Conservation (phyloP, 1,139 yeast genomes). For the Blastobotrys niveus region DNA sequence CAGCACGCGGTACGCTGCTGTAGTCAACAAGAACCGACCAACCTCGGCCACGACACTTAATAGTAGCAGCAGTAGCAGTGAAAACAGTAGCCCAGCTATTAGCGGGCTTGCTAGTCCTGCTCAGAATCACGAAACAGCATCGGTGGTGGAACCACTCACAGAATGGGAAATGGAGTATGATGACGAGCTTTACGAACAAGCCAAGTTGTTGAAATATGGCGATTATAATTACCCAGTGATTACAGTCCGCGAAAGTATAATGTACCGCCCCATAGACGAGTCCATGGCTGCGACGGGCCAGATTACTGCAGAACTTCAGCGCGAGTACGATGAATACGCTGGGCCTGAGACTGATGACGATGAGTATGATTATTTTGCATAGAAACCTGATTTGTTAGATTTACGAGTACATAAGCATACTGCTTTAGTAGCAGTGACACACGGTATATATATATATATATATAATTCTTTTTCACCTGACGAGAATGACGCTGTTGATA, state of each 20-base stretch:
- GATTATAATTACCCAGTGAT: conserved; percentile 56
- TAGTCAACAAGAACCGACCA: too few relatives aligned
- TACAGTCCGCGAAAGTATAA: conserved; percentile 41
- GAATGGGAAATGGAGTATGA: conserved; percentile 38
- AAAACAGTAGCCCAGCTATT: not conserved
- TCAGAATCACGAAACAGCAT: not conserved
- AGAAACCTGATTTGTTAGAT: conserved; percentile 1
- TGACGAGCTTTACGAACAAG: conserved; percentile 40
- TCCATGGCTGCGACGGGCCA: conserved; percentile 20
- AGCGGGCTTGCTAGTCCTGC: not conserved
- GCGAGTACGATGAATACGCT: conserved; percentile 14
- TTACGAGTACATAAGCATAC: not conserved
- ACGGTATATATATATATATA: too few relatives aligned
- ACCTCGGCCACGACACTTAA: too few relatives aligned
- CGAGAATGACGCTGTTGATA: not conserved
- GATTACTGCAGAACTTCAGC: conserved; percentile 18
- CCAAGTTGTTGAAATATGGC: conserved; percentile 45
- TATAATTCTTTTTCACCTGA: not conserved
- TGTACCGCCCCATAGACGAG: conserved; percentile 22
- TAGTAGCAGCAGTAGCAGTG: too few relatives aligned
- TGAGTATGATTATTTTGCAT: conserved; percentile 12
- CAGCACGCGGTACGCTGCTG: not conserved
- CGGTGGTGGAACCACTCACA: conserved; percentile 4
- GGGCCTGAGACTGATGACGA: conserved; percentile 16
- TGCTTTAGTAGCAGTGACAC: not conserved